Conservation (phyloP, 2,329 filamentous ascomycete genomes). For the Epichloe bromicola region DNA sequence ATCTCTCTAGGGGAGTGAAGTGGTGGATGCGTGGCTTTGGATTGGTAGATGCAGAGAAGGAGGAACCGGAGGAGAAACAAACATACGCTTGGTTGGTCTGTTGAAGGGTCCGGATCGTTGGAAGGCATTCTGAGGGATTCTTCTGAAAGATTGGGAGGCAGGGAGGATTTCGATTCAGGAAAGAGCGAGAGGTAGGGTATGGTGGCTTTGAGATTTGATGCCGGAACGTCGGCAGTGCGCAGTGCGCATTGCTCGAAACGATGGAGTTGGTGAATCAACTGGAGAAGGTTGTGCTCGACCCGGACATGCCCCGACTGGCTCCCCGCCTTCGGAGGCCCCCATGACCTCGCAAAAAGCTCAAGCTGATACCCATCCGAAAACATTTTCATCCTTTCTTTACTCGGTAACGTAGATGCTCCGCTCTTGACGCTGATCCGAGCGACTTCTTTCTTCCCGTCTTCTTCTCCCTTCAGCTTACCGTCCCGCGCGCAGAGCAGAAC, state of each 20-base stretch:
- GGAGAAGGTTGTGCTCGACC: no score
- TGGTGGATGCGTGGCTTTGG: neutral
- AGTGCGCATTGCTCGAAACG: no score
- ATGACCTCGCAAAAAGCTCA: neutral
- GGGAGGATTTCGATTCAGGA: neutral
- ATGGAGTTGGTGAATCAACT: no score
- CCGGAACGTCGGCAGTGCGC: neutral
- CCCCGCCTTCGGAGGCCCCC: neutral
- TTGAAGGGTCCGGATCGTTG: neutral
- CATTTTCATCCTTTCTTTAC: neutral
- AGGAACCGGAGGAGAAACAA: neutral
- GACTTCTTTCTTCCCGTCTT: neutral
- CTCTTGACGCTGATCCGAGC: neutral
- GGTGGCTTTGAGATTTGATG: neutral
- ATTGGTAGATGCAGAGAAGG: neutral
- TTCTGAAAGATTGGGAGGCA: neutral
- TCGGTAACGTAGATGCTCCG: neutral
- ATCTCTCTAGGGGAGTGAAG: neutral
- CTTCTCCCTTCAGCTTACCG: neutral
- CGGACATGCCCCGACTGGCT: no score
- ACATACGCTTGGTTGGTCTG: slow-evolving; percentile 1
- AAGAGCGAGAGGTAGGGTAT: no score
- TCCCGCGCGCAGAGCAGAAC: neutral
- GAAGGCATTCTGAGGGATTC: neutral
- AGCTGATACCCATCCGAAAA: neutral